Evolutionary conservation across 176 grass and related monocot species (phyloP).

Genomic region (Hordeum marinum): DNA sequence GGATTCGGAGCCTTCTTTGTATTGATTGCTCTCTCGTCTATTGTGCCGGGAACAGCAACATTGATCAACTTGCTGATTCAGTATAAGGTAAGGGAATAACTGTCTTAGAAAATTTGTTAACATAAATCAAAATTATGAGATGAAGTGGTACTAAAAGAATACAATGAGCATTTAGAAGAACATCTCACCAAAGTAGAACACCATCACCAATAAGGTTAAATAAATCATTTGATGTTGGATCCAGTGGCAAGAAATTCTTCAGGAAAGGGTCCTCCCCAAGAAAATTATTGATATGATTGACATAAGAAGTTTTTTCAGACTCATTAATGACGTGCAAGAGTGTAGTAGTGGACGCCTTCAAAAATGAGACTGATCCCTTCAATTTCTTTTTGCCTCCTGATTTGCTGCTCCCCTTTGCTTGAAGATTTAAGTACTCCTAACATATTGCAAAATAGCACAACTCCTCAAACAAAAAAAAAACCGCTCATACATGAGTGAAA

Average conservation of each 20-base stretch:
- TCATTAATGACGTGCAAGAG: slow-evolving; percentile 88
- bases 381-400: slow-evolving; percentile 52
- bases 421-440: slow-evolving; percentile 84
- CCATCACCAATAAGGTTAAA: slow-evolving; percentile 83
- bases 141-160: background rate
- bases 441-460: background rate
- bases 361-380: slow-evolving; percentile 86
- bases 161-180: background rate
- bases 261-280: slow-evolving; percentile 78
- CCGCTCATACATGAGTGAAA: background rate
- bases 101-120: background rate
- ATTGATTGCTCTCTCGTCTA: slow-evolving; percentile 98
- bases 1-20: slow-evolving; percentile 82
- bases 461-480: background rate
- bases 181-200: slow-evolving; percentile 85
- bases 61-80: slow-evolving; percentile 95
- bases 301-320: slow-evolving; percentile 87
- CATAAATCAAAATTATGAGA: background rate
- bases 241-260: slow-evolving; percentile 87
- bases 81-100: slow-evolving; percentile 11
- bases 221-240: slow-evolving; percentile 58
- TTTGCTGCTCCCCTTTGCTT: slow-evolving; percentile 57
- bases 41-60: slow-evolving; percentile 87
- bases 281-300: slow-evolving; percentile 94
- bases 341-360: slow-evolving; percentile 94